Base-by-base conservation (phyloP, 306 rosid genomes). In the Pyrus pyrifolia region DNA sequence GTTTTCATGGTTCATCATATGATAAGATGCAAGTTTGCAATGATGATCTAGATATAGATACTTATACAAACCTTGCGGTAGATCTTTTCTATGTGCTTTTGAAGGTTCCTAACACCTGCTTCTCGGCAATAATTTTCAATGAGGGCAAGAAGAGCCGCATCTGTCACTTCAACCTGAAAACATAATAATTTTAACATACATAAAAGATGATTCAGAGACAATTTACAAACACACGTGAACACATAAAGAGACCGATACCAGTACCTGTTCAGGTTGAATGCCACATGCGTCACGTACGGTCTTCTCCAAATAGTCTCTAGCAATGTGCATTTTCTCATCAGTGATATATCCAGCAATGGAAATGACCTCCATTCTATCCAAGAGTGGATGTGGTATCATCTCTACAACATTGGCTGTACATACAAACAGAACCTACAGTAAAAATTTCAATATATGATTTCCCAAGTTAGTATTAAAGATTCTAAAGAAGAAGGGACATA, bases 281-380 rank as follows among this genome's bases (percentile, higher is more conserved):
- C 99, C 99, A 76, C 97, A 90, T 29, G 96, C 89, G 83, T 92
- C 97, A 35, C 99, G 96, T 59, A 90, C 88, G 74, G 78, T 71
- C 88, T 88, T 95, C 87, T 95, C 99, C 89, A 95, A 83, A 83
- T 90, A 91, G 86, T 92, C 97, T 83, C 99, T 90, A 38, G 92
- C 97, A 82, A 95, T 95, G 89, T 92, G 99, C 88, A 92, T 88
- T 82, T 95, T 95, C 89, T 95, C 99, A 73, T 95, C 99, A 55
- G 97, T 89, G 67, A 95, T 87, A 84, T 95, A 95, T 44, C 99
- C 99, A 62, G 99, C 97, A 45, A 95, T 84, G 42, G 97, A 71
- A 76, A 95, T 89, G 57, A 95, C 93, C 83, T 95, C 99, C 99
- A 95, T 95, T 80, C 99, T 87, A 74, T 95, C 96, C 87, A 95